phyloP scores from a whole-genome alignment of 2,329 filamentous ascomycete species.

The Ophiostoma tasmaniense region DNA sequence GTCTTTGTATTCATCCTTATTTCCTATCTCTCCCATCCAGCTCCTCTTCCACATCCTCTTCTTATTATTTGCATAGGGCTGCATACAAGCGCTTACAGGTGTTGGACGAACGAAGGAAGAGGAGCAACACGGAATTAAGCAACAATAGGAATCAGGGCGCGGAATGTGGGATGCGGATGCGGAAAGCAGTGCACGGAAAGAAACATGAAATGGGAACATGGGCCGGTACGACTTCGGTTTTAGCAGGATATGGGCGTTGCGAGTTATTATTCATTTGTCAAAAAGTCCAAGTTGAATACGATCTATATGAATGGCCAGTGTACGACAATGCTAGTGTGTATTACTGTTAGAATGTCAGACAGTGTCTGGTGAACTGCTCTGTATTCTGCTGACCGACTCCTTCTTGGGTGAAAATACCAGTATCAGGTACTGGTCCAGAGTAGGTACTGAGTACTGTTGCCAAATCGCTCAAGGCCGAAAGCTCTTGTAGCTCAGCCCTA shows the following conservation, averaged over 20 bases:
- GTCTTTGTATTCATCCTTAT: background rate
- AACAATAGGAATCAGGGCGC: too few relatives aligned
- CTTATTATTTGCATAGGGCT: background rate
- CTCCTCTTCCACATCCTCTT: background rate
- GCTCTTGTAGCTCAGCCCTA: conserved; percentile 1
- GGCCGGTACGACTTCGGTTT: background rate
- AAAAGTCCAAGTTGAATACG: background rate
- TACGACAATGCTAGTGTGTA: background rate
- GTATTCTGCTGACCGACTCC: background rate
- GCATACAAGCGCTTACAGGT: background rate
- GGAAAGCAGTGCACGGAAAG: background rate
- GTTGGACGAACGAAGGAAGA: background rate
- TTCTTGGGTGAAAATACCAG: background rate
- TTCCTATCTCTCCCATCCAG: background rate
- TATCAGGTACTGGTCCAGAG: background rate
- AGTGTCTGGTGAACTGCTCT: too few relatives aligned
- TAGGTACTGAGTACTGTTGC: background rate
- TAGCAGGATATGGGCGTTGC: background rate
- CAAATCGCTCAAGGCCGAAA: background rate
- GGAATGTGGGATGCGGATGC: too few relatives aligned
- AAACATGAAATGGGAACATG: background rate
- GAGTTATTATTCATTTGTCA: background rate
- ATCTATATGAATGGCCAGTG: too few relatives aligned
- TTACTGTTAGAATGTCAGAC: background rate
- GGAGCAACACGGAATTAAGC: background rate